Conservation (phyloP, 2,329 filamentous ascomycete genomes). For the Cordyceps javanica region DNA sequence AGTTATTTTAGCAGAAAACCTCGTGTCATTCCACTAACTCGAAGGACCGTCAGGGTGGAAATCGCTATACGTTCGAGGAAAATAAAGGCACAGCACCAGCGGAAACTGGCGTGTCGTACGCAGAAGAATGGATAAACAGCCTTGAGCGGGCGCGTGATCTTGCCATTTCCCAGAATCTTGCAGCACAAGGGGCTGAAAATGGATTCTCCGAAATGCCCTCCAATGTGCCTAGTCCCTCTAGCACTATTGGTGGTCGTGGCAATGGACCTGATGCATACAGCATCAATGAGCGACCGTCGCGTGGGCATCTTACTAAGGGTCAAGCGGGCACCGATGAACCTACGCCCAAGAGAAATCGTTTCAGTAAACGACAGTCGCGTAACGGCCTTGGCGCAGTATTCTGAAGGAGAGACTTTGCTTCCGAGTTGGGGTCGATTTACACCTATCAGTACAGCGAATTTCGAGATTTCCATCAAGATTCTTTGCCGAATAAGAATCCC, state of each 20-base stretch:
- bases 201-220: constrained; percentile 64
- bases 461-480: not conserved
- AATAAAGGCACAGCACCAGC: constrained; percentile 58
- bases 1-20: constrained; percentile 32
- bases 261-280: constrained; percentile 46
- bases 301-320: constrained; percentile 54
- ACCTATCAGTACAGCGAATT: not conserved
- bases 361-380: constrained; percentile 90
- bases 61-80: constrained; percentile 91
- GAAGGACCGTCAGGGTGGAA: constrained; percentile 61
- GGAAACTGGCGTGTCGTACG: constrained; percentile 60
- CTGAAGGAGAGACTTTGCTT: constrained; percentile 30
- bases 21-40: constrained; percentile 17
- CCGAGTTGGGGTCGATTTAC: not conserved
- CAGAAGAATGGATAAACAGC: constrained; percentile 88
- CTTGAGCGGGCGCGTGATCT: constrained; percentile 82
- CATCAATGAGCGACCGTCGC: constrained; percentile 45
- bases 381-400: constrained; percentile 90
- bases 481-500: not conserved
- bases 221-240: constrained; percentile 68
- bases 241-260: constrained; percentile 59
- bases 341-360: constrained; percentile 55
- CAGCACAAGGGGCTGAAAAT: constrained; percentile 61
- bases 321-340: constrained; percentile 50
- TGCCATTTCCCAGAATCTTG: constrained; percentile 65